Base-by-base conservation (phyloP, 306 rosid species). In the Acacia melanoxylon region DNA sequence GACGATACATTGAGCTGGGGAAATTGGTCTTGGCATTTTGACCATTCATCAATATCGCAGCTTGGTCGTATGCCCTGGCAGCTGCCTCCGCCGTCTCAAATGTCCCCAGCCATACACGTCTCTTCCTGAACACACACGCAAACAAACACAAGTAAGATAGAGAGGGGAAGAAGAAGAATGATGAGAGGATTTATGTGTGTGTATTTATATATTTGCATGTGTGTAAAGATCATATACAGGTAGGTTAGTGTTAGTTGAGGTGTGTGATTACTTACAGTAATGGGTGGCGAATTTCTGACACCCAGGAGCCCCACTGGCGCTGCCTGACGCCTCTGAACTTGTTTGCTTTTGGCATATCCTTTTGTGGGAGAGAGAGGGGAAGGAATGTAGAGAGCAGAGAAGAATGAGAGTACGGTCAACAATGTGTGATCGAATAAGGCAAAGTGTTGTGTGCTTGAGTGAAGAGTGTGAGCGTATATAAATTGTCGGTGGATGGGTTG, bases 271-370 rank as follows among this genome's bases (percentile, higher is more conserved):
- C 10, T 41, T 88, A 95, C 99, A 95, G 95, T 35, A 95, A 83
- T 8, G 99, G 99, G 40, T 95, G 99, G 90, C 99, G 99, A 83
- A 95, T 95, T 80, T 95, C 99, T 91, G 99, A 95, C 97, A 95
- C 99, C 99, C 99, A 95, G 24, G 99, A 95, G 96, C 99, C 99
- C 99, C 99, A 95, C 99, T 95, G 99, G 83, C 99, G 97, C 75
- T 95, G 99, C 98, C 99, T 93, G 73, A 95, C 99, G 25, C 99
- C 99, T 84, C 99, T 95, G 87, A 92, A 95, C 92, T 95, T 95
- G 91, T 72, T 92, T 63, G 98, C 84, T 68, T 91, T 92, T 77
- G 91, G 98, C 99, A 95, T 93, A 25, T 61, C 68, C 56, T 25
- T 42, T n/a, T 31, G 52, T 68, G 51, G 15, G 24, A 41, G 42